Evolutionary conservation across 768 basidiomycete genomes (phyloP), one percentile per base, ranked within the genome.

Genomic region (Auriscalpium microsporum): DNA sequence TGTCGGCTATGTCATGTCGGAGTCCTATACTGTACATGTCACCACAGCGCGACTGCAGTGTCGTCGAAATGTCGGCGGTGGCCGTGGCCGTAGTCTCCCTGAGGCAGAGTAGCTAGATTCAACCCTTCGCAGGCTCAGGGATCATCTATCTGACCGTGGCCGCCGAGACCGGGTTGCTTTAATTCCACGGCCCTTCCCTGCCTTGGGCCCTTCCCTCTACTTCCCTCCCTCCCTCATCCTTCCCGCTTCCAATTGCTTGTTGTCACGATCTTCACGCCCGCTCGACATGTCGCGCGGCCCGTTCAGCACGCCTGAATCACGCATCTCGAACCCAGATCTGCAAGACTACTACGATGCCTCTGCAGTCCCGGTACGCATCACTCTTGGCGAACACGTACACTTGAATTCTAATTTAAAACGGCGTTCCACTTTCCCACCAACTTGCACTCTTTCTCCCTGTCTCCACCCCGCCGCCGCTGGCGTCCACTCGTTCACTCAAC

Each of bases 271-370:
- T 1, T 16, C 14, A 44, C 42, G 13, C 19, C 48, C 23, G 28
- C 28, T 5, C 28, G 7, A 28, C 2, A 28, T 28, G 28, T 28
- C 28, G 28, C 56, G 53, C 50, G 49, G 58, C 14, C 58, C 58
- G 1, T 60, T 58, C 40, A 14, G 23, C 10, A 54, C 58, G 0
- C 58, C 58, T 7, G 56, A 58, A 28, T 40, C 52, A 1, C n/a
- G 40, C 7, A n/a, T 17, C 49, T 9, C 49, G 8, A n/a, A 19
- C 37, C 35, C 46, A 23, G 56, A 56, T 17, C 50, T 49, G 19
- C 4, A 51, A n/a, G 49, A 46, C 53, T 54, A 54, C 49, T 58
- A 56, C 42, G 37, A 52, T 33, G 42, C 49, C 9, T 16, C 50
- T 9, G 54, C 46, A 21, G 33, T 50, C 16, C 19, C 58, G 16